These are phyloP conservation scores for Hypholoma sublateritium DNA, from an alignment of 768 basidiomycete species.

Conservation along the genomic window DNA sequence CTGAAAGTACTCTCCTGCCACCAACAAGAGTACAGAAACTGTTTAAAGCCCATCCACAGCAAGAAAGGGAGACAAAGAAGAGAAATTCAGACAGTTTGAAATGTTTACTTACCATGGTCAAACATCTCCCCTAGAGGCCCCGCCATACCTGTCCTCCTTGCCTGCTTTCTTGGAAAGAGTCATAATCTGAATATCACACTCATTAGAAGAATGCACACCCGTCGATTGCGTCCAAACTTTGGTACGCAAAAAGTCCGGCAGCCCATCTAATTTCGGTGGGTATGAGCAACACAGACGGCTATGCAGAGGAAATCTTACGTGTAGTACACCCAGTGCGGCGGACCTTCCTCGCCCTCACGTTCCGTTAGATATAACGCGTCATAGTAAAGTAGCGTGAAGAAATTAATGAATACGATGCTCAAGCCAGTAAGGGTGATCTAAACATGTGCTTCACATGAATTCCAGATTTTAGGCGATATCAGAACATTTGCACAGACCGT, in stretches of 20 bases:
- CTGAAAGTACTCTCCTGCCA: too few species aligned
- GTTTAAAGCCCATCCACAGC: too few species aligned
- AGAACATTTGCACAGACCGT: conserved; percentile 50
- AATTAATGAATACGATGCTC: conserved; percentile 78
- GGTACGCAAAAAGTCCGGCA: conserved; percentile 86
- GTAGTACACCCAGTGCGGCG: conserved; percentile 88
- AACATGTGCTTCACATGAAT: background rate
- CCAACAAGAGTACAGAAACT: too few species aligned
- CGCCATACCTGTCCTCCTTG: conserved; percentile 94
- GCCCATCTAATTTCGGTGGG: conserved; percentile 62
- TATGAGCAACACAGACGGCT: background rate
- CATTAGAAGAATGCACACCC: conserved; percentile 51
- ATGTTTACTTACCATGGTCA: conserved; percentile 71
- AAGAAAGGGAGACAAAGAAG: too few species aligned
- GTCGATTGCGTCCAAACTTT: conserved; percentile 86
- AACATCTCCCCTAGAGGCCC: conserved; percentile 98
- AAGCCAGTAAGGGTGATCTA: conserved; percentile 92
- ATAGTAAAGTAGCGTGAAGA: conserved; percentile 78
- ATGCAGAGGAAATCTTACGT: conserved; percentile 44
- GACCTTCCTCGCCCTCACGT: conserved; percentile 57
- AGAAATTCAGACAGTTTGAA: too few species aligned
- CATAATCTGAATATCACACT: conserved; percentile 3
- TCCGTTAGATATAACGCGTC: conserved; percentile 78
- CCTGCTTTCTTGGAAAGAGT: conserved; percentile 73
- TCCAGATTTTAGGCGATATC: background rate